Base-by-base conservation (phyloP, 2,329 filamentous ascomycete species). In the Balansia obtecta region DNA sequence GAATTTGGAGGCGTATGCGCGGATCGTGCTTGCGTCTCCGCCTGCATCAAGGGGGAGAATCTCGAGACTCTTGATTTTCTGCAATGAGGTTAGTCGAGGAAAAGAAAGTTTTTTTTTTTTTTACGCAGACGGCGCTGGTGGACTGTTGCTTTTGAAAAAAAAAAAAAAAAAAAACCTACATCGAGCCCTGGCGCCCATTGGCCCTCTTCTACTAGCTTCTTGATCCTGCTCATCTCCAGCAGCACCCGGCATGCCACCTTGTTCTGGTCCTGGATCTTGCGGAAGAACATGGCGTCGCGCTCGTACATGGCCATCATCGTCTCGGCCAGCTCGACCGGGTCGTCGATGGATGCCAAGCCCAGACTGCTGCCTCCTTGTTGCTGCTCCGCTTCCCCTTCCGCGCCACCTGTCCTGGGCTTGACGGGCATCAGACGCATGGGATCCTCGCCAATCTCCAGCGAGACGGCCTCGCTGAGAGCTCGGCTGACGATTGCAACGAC, bases 401-500 rank as follows among this genome's bases (percentile, higher is more conserved):
- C 45, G 10, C 27, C 46, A 2, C 27, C 44, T 6, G 68, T 70
- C 52, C 86, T 77, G 33, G 88, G 86, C 68, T 88, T 89, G 58
- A 94, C 73, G 2, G 88, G 88, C 66, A 89, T 81, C 46, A 95
- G 71, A 41, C 83, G 83, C 67, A 90, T 75, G 16, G 85, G 81
- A 52, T 88, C 83, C 58, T 93, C 85, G 49, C 88, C 89, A 58
- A 95, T 78, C 60, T 95, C 89, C 11, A 91, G 77, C 12, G 88
- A 85, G 53, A 97, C 82, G 43, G 88, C 87, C 66, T 97, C 89
- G 50, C 90, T 94, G 37, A 98, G 75, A 3, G 90, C 85, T 39
- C 89, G 85, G 67, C 90, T 95, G 61, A 97, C 80, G 56, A 97
- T 91, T 27, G 79, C 74, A 42, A 96, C 82, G n/a, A 97, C 94